These are phyloP conservation scores for Medicago lupulina DNA, from an alignment of 306 rosid species.

Conservation along the genomic window DNA sequence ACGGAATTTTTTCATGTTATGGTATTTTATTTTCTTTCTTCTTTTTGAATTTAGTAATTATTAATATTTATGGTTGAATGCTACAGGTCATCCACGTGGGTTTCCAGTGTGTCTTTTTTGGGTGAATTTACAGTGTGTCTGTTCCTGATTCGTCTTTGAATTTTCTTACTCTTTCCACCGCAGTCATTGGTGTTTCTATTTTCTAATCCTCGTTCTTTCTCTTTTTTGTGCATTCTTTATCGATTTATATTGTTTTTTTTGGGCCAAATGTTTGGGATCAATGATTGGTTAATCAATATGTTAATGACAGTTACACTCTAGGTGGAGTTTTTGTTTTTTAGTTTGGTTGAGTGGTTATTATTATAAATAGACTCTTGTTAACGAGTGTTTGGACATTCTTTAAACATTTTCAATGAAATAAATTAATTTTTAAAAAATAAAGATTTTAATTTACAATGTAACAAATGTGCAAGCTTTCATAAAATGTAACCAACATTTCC, in stretches of 20 bases:
- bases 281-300: constrained; percentile 27
- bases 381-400: no score
- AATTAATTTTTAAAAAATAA: no score
- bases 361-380: no score
- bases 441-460: no score
- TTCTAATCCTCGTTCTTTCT: neutral
- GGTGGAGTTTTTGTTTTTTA: constrained; percentile 37
- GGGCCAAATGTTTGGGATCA: neutral
- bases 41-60: neutral
- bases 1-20: neutral
- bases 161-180: constrained; percentile 9
- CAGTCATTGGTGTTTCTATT: constrained; percentile 14
- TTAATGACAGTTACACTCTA: constrained; percentile 16
- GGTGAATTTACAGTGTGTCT: constrained; percentile 33
- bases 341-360: neutral
- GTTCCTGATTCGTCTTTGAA: constrained; percentile 15
- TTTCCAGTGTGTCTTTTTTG: constrained; percentile 14
- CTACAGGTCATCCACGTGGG: constrained; percentile 49
- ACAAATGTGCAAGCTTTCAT: no score
- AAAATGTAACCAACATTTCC: no score
- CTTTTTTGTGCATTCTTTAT: neutral
- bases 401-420: no score
- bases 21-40: neutral
- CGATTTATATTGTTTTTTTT: neutral
- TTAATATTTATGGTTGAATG: neutral